Conservation (phyloP, 768 basidiomycete species). For the Kwoniella newhampshirensis region DNA sequence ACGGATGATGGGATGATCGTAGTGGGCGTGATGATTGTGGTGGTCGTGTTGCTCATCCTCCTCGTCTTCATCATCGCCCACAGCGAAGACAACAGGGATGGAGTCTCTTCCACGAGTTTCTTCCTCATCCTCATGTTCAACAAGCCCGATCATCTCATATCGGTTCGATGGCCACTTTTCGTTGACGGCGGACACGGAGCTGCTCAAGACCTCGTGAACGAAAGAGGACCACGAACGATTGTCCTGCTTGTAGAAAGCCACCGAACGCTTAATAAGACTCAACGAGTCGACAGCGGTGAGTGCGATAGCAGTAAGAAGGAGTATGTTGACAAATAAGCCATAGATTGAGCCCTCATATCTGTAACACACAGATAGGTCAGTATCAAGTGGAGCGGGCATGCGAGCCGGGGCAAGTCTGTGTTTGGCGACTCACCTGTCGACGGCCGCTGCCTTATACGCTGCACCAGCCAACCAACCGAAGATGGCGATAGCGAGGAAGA, state of each 20-base stretch:
- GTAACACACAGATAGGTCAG: conserved; percentile 4
- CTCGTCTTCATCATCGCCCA: conserved; percentile 31
- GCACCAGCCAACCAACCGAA: conserved; percentile 69
- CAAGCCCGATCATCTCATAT: conserved; percentile 40
- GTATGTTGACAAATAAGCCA: conserved; percentile 63
- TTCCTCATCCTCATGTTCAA: conserved; percentile 15
- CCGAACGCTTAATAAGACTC: conserved; percentile 29
- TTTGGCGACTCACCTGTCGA: conserved; percentile 77
- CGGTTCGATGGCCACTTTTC: conserved; percentile 21
- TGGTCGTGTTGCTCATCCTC: conserved; percentile 8
- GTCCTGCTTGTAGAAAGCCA: conserved; percentile 14
- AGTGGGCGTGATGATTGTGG: background rate
- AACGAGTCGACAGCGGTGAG: conserved; percentile 62
- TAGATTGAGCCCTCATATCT: conserved; percentile 61
- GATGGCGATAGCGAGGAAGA: conserved; percentile 64
- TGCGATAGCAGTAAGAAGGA: conserved; percentile 57
- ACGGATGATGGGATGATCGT: background rate
- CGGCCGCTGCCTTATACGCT: conserved; percentile 74
- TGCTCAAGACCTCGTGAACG: conserved; percentile 13
- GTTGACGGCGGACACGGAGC: background rate
- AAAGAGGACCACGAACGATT: conserved; percentile 30
- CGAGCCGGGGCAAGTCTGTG: background rate
- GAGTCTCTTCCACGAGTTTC: background rate
- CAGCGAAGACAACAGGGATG: conserved; percentile 41
- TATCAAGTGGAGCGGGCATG: background rate